phyloP scores from a whole-genome alignment of 169 alveolate species.

The Cystoisospora suis region DNA sequence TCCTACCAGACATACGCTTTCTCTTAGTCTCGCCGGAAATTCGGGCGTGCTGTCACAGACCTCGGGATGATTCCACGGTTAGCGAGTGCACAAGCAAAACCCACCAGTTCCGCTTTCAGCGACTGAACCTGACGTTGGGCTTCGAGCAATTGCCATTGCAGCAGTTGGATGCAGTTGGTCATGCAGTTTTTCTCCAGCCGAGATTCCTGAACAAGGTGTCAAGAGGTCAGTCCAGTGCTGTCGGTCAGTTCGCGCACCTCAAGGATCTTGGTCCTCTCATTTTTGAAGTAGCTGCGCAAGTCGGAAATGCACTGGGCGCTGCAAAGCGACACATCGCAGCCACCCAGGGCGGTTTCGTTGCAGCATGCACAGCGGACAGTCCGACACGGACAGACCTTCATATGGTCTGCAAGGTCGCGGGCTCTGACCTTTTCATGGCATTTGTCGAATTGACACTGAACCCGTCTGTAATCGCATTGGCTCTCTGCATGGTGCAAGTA shows the following conservation, averaged over 20 bases:
- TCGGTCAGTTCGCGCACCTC: not conserved
- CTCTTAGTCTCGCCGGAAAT: conserved; percentile 1
- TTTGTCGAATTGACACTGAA: not conserved
- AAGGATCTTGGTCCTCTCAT: not conserved
- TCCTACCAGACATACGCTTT: not conserved
- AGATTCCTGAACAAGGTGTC: not conserved
- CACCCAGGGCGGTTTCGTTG: not conserved
- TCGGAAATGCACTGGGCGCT: not conserved
- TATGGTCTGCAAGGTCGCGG: not conserved
- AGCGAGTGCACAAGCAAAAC: too few species aligned
- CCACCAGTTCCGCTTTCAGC: conserved; percentile 23
- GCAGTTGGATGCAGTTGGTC: conserved; percentile 42
- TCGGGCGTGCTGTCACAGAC: not conserved
- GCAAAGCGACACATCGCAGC: conserved; percentile 21
- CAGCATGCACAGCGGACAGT: conserved; percentile 5
- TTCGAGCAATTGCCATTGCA: conserved; percentile 15
- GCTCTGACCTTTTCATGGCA: not conserved
- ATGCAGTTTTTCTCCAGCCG: conserved; percentile 23
- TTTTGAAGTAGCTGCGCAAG: conserved; percentile 7
- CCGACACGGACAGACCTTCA: not conserved
- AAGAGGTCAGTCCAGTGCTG: not conserved
- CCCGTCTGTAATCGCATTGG: not conserved
- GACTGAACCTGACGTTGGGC: conserved; percentile 31
- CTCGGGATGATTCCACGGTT: too few species aligned
- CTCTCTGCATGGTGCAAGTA: not conserved